Conservation (phyloP, 805 yeast species). For the Kodamaea nitidulidarum region DNA sequence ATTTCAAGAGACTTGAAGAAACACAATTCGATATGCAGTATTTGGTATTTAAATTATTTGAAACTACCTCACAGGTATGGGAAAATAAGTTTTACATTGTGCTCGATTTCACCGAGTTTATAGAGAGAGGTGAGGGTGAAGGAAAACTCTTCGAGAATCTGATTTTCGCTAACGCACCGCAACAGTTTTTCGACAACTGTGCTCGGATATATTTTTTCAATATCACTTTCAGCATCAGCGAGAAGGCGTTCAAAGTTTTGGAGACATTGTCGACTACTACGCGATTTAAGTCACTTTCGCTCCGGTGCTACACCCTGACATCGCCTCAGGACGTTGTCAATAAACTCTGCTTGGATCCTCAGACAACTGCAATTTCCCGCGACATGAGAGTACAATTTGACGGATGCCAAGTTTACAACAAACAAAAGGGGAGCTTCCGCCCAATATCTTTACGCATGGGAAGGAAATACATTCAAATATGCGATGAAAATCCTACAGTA, state of each 20-base stretch:
- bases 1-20: slow-evolving; percentile 32
- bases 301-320: slow-evolving; percentile 26
- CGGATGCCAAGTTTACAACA: slow-evolving; percentile 44
- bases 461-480: slow-evolving; percentile 56
- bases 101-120: slow-evolving; percentile 65
- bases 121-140: slow-evolving; percentile 16
- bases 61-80: slow-evolving; percentile 68
- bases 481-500: slow-evolving; percentile 14
- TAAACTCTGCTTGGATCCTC: slow-evolving; percentile 32
- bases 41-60: slow-evolving; percentile 56
- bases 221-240: slow-evolving; percentile 28
- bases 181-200: slow-evolving; percentile 49
- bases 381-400: slow-evolving; percentile 36
- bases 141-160: slow-evolving; percentile 30
- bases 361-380: slow-evolving; percentile 29
- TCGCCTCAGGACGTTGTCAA: slow-evolving; percentile 32
- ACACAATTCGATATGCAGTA: slow-evolving; percentile 44
- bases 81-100: slow-evolving; percentile 59
- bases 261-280: slow-evolving; percentile 17
- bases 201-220: slow-evolving; percentile 49
- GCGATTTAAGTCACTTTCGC: slow-evolving; percentile 1
- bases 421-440: slow-evolving; percentile 43
- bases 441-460: slow-evolving; percentile 70
- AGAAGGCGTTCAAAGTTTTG: slow-evolving; percentile 17
- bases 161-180: slow-evolving; percentile 47